phyloP scores from a whole-genome alignment of 2,329 filamentous ascomycete genomes.

The Colletotrichum sansevieriae region DNA sequence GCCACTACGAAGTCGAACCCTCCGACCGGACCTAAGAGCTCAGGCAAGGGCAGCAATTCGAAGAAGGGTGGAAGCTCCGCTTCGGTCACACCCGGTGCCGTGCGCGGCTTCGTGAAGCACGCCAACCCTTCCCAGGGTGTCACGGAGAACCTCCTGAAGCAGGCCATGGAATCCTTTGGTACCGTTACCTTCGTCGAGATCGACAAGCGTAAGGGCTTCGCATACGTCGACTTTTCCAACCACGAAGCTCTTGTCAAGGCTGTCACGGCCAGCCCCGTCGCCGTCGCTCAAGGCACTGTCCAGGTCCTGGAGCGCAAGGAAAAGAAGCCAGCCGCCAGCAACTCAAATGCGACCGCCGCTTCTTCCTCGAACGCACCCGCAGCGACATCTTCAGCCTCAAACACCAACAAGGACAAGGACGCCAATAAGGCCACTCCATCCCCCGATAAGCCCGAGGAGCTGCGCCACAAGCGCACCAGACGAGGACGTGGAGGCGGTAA shows the following conservation, averaged over 20 bases:
- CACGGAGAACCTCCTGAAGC: slow-evolving; percentile 82
- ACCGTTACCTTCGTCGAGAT: slow-evolving; percentile 86
- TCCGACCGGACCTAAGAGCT: slow-evolving; percentile 46
- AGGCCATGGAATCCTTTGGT: slow-evolving; percentile 81
- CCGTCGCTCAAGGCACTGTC: slow-evolving; percentile 86
- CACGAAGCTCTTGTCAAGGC: slow-evolving; percentile 81
- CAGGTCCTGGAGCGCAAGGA: slow-evolving; percentile 88
- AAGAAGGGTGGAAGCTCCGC: slow-evolving; percentile 50
- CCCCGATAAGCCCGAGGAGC: slow-evolving; percentile 44
- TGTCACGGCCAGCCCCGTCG: slow-evolving; percentile 82
- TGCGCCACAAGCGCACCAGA: slow-evolving; percentile 44
- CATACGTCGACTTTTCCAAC: slow-evolving; percentile 89
- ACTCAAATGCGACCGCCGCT: slow-evolving; percentile 23
- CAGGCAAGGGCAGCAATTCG: slow-evolving; percentile 39
- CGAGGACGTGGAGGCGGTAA: slow-evolving; percentile 45
- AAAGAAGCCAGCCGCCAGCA: slow-evolving; percentile 53
- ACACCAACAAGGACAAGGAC: slow-evolving; percentile 25
- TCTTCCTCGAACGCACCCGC: slow-evolving; percentile 25
- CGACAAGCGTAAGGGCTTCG: slow-evolving; percentile 94
- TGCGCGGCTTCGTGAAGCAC: slow-evolving; percentile 83
- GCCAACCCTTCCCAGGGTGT: slow-evolving; percentile 92
- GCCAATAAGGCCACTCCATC: slow-evolving; percentile 16
- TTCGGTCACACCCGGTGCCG: slow-evolving; percentile 60
- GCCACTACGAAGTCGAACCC: slow-evolving; percentile 25
- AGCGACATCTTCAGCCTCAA: slow-evolving; percentile 7